Percentiles rank a stretch among this genome's conserved stretches.
Evolutionary conservation across 1,284 basidiomycete genomes (phyloP).

Genomic region (Fomitopsis palustris): DNA sequence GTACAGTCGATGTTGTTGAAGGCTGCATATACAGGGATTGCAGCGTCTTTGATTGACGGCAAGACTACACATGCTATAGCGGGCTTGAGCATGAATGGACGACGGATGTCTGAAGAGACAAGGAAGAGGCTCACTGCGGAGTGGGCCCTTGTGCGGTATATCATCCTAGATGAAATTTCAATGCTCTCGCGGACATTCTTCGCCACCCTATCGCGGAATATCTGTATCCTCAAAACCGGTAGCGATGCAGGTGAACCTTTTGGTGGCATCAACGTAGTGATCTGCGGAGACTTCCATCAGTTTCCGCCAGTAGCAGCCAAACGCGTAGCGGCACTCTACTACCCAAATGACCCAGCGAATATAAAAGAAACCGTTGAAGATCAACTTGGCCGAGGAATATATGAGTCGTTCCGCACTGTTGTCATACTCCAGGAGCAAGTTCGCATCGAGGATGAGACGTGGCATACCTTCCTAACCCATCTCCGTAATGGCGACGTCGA

Average conservation of each 20-base stretch:
- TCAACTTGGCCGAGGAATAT: slow-evolving; percentile 17
- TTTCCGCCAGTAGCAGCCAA: slow-evolving; percentile 4
- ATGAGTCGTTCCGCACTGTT: slow-evolving; percentile 33
- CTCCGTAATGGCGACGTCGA: neutral
- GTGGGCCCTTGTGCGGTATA: slow-evolving; percentile 23
- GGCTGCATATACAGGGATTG: slow-evolving; percentile 32
- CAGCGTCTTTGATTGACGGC: slow-evolving; percentile 32
- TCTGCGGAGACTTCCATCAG: neutral
- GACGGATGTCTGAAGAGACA: slow-evolving; percentile 1
- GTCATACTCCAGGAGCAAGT: slow-evolving; percentile 35
- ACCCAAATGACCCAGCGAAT: neutral
- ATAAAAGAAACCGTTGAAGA: too few relatives aligned
- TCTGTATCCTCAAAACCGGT: slow-evolving; percentile 19
- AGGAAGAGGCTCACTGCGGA: slow-evolving; percentile 9
- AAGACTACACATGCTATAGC: slow-evolving; percentile 23
- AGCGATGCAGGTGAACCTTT: slow-evolving; percentile 8
- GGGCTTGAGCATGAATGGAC: slow-evolving; percentile 5
- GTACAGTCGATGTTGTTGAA: slow-evolving; percentile 17
- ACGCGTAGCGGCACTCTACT: neutral
- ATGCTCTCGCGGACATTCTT: slow-evolving; percentile 31
- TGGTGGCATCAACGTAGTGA: neutral
- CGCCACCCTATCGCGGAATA: slow-evolving; percentile 18
- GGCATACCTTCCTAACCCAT: slow-evolving; percentile 30
- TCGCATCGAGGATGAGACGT: slow-evolving; percentile 28
- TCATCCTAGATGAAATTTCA: slow-evolving; percentile 33